Percentiles rank a stretch among this genome's conserved stretches.
phyloP scores from a whole-genome alignment of 225 moss, liverwort and hornwort species.

The Anthoceros angustus region DNA sequence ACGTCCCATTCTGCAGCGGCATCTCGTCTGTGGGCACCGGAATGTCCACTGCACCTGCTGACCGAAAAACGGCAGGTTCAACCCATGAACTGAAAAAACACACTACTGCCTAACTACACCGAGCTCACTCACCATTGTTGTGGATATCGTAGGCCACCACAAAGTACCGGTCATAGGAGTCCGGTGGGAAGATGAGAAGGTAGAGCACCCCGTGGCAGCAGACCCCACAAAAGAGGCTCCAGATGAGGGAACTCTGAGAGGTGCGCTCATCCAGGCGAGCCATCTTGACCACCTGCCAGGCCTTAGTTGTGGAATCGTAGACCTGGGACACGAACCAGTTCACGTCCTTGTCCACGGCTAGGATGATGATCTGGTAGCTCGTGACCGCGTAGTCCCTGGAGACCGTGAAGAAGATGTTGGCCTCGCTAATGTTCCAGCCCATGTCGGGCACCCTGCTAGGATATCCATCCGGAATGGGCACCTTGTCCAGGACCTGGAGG shows the following conservation, averaged over 20 bases:
- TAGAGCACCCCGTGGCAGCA: background rate
- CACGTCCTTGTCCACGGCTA: background rate
- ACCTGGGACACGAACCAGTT: constrained; percentile 3
- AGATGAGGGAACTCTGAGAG: background rate
- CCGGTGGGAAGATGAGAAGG: background rate
- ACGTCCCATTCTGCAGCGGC: background rate
- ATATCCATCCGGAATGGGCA: background rate
- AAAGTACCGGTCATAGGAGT: background rate
- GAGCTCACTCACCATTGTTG: background rate
- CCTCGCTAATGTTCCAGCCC: background rate
- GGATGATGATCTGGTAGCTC: background rate
- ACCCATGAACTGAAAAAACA: background rate
- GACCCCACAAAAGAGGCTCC: constrained; percentile 1
- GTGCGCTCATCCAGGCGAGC: background rate
- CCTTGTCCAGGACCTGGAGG: background rate
- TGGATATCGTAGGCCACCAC: background rate
- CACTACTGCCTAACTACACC: background rate
- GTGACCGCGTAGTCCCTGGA: background rate
- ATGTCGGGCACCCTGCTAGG: background rate
- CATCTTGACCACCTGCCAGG: background rate
- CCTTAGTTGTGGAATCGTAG: background rate
- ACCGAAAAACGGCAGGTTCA: background rate
- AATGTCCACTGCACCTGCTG: background rate
- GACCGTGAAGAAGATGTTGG: background rate
- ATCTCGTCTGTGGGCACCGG: background rate